phyloP scores from a whole-genome alignment of 2,329 filamentous ascomycete genomes.

The Zasmidium citrigriseum region DNA sequence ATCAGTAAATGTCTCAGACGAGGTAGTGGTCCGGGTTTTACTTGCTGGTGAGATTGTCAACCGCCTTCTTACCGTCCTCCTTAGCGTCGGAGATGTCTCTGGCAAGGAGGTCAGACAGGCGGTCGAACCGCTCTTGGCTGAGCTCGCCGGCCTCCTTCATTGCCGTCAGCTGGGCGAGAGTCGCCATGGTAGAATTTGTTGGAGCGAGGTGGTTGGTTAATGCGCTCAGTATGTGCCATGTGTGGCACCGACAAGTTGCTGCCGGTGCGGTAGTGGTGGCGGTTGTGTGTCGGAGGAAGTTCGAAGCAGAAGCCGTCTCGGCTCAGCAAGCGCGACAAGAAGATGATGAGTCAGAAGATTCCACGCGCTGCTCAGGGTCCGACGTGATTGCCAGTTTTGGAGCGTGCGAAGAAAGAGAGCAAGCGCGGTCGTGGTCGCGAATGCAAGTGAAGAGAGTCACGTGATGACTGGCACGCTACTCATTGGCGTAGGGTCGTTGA shows the following conservation, averaged over 20 bases:
- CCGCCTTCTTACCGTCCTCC: background rate
- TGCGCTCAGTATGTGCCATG: too few species aligned
- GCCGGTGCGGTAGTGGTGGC: too few species aligned
- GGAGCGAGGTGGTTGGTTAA: too few species aligned
- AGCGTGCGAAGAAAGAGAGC: background rate
- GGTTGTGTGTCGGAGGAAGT: too few species aligned
- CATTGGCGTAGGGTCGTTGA: conserved; percentile 53
- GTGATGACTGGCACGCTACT: conserved; percentile 8
- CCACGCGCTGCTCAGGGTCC: too few species aligned
- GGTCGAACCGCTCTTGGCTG: background rate
- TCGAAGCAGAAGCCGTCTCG: too few species aligned
- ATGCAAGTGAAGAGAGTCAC: background rate
- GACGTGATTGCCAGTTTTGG: background rate
- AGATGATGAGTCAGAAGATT: too few species aligned
- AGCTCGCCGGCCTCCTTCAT: background rate
- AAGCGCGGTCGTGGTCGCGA: background rate
- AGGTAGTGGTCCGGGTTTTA: too few species aligned
- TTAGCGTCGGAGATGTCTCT: background rate
- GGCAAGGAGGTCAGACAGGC: background rate
- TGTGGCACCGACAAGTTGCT: too few species aligned
- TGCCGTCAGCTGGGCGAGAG: background rate
- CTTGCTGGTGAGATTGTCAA: too few species aligned
- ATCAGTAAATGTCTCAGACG: too few species aligned
- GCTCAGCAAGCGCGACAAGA: background rate
- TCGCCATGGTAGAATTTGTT: too few species aligned